phyloP scores from a whole-genome alignment of 192 early-diverging fungal genomes.

The Piromyces finnis region DNA sequence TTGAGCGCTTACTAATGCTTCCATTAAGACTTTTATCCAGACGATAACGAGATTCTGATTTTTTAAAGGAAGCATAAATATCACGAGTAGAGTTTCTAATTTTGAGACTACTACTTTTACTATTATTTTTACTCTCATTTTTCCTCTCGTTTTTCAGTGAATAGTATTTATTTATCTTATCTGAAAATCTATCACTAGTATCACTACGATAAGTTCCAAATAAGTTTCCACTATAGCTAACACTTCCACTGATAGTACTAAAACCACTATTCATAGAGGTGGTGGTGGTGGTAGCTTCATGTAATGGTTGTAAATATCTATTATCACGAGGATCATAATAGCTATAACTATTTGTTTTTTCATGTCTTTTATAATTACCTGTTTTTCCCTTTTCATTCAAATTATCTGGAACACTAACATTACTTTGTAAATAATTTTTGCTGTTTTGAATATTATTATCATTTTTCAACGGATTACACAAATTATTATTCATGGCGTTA shows the following conservation, averaged over 20 bases:
- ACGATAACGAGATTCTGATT: neutral
- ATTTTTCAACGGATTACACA: neutral
- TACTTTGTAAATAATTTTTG: neutral
- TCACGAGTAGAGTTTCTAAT: neutral
- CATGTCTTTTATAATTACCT: neutral
- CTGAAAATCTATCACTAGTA: neutral
- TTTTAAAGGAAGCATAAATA: neutral
- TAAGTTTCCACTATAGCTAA: neutral
- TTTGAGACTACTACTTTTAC: neutral
- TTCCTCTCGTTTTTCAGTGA: neutral
- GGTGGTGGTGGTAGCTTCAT: neutral
- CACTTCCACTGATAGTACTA: neutral
- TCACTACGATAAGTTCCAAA: neutral
- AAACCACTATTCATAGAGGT: neutral
- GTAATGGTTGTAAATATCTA: neutral
- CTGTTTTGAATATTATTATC: neutral
- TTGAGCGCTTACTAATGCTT: neutral
- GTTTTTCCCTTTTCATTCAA: neutral
- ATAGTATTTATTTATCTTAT: neutral
- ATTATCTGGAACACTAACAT: neutral
- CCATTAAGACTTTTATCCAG: neutral
- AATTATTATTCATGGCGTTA: no score
- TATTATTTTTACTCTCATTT: neutral
- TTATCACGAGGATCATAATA: neutral
- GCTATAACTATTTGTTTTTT: neutral